phyloP scores from a whole-genome alignment of 805 yeast species.

The Candida pini region DNA sequence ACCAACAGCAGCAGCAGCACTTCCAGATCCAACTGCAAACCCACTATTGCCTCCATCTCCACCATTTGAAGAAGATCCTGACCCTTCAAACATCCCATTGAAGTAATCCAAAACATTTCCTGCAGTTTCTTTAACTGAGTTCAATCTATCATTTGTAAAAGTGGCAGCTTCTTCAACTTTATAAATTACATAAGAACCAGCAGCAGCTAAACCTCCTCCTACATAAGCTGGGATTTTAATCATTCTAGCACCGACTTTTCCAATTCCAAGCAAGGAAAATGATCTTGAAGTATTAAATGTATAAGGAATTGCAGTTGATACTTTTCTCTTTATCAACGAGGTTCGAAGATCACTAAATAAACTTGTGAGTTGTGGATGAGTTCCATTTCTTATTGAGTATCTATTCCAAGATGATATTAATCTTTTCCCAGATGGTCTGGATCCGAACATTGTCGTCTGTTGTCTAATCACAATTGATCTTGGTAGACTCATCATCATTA shows the following conservation, averaged over 20 bases:
- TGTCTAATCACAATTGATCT: too few species aligned
- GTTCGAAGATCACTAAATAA: constrained; percentile 5
- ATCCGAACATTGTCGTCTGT: too few species aligned
- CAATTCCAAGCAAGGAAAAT: constrained; percentile 35
- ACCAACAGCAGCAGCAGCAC: constrained; percentile 48
- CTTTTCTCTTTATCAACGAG: constrained; percentile 1
- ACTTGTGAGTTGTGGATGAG: background rate
- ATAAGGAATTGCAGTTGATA: constrained; percentile 2
- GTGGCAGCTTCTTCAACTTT: constrained; percentile 83
- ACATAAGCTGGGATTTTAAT: constrained; percentile 70
- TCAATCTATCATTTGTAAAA: constrained; percentile 63
- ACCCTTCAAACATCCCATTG: constrained; percentile 20
- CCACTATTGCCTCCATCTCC: constrained; percentile 30
- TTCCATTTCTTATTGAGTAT: too few species aligned
- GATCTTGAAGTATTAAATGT: constrained; percentile 7
- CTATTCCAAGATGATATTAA: too few species aligned
- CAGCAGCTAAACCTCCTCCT: constrained; percentile 92
- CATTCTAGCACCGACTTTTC: constrained; percentile 50
- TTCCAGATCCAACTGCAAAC: constrained; percentile 46
- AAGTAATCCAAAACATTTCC: constrained; percentile 40
- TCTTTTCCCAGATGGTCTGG: too few species aligned
- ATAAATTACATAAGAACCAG: constrained; percentile 87
- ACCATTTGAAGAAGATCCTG: constrained; percentile 25
- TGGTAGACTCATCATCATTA: too few species aligned
- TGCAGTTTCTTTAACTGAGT: constrained; percentile 56